phyloP scores from a whole-genome alignment of 768 basidiomycete genomes.

The Filobasidium wieringae region DNA sequence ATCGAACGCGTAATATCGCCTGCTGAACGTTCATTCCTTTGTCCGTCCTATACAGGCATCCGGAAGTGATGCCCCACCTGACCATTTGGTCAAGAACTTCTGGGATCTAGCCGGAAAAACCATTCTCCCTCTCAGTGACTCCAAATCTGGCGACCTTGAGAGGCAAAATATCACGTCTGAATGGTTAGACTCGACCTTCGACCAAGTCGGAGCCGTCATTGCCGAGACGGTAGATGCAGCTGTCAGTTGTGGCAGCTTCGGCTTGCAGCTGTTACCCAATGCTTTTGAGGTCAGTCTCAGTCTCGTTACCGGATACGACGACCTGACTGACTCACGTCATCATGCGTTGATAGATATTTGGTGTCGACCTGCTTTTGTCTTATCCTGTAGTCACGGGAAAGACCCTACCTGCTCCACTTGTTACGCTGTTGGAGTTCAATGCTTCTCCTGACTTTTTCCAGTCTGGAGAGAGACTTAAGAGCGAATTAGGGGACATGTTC shows the following conservation, averaged over 20 bases:
- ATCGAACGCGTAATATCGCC: too few relatives aligned
- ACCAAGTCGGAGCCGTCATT: slow-evolving; percentile 54
- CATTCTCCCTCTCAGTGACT: slow-evolving; percentile 17
- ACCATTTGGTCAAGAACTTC: slow-evolving; percentile 54
- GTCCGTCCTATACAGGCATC: too few relatives aligned
- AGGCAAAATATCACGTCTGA: slow-evolving; percentile 36
- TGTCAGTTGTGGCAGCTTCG: slow-evolving; percentile 52
- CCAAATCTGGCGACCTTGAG: slow-evolving; percentile 13
- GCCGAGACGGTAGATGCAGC: slow-evolving; percentile 79
- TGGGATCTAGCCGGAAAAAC: slow-evolving; percentile 58
- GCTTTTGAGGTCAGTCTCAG: slow-evolving; percentile 60
- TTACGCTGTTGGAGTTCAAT: slow-evolving; percentile 80
- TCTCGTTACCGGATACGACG: not conserved
- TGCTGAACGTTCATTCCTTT: too few relatives aligned
- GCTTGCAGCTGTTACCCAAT: slow-evolving; percentile 62
- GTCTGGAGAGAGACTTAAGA: slow-evolving; percentile 68
- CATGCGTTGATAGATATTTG: slow-evolving; percentile 49
- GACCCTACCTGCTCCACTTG: slow-evolving; percentile 30
- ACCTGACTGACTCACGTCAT: not conserved
- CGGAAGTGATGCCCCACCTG: slow-evolving; percentile 50
- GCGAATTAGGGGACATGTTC: slow-evolving; percentile 74
- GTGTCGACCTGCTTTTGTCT: slow-evolving; percentile 74
- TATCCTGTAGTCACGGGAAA: slow-evolving; percentile 37
- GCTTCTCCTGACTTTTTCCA: slow-evolving; percentile 92
- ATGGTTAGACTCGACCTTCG: slow-evolving; percentile 48